Percentiles rank a stretch among this genome's conserved stretches.
These are phyloP conservation scores for Arthroderma sp. DNA, from an alignment of 2,329 filamentous ascomycete genomes.

Conservation along the genomic window DNA sequence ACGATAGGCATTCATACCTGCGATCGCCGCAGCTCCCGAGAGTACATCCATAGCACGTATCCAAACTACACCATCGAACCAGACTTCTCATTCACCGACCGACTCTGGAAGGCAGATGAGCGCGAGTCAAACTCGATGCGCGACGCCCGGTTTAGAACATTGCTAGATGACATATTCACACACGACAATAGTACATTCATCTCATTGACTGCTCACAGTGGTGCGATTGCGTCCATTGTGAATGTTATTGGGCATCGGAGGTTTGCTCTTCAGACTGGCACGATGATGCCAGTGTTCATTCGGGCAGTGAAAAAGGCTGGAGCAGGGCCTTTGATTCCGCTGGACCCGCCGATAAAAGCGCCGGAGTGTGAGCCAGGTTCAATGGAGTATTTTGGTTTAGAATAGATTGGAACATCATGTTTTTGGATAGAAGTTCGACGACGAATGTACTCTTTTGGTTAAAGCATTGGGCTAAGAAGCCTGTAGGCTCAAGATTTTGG, in stretches of 20 bases:
- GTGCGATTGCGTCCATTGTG: slow-evolving; percentile 43
- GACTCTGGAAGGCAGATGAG: slow-evolving; percentile 36
- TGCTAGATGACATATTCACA: slow-evolving; percentile 42
- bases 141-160: slow-evolving; percentile 30
- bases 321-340: slow-evolving; percentile 8
- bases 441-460: too few species aligned
- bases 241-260: slow-evolving; percentile 31
- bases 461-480: too few species aligned
- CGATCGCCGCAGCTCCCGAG: slow-evolving; percentile 40
- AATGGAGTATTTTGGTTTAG: too few species aligned
- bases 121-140: slow-evolving; percentile 39
- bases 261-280: slow-evolving; percentile 38
- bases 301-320: slow-evolving; percentile 24
- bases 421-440: too few species aligned
- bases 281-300: slow-evolving; percentile 39
- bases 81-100: slow-evolving; percentile 42
- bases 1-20: slow-evolving; percentile 49
- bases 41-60: slow-evolving; percentile 36
- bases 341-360: slow-evolving; percentile 17
- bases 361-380: slow-evolving; percentile 16
- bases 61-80: slow-evolving; percentile 40
- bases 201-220: slow-evolving; percentile 46
- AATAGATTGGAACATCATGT: too few species aligned
- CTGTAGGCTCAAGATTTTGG: too few species aligned
- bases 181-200: slow-evolving; percentile 36